phyloP scores from a whole-genome alignment of 352 stramenopile species.

The Bremia lactucae region DNA sequence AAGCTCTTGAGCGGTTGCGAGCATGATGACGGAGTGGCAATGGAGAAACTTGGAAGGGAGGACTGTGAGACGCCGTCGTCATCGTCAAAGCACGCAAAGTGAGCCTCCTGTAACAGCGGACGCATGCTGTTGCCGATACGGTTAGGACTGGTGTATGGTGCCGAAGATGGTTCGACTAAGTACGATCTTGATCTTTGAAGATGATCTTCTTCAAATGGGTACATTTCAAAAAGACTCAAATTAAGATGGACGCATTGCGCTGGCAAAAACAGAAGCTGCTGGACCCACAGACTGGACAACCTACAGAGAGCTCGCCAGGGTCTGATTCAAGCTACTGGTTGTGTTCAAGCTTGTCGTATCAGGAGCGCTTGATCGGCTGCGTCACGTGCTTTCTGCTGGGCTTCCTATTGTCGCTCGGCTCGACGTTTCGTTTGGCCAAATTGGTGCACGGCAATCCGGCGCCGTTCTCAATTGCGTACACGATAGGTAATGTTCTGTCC shows the following conservation, averaged over 20 bases:
- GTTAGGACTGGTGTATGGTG: slow-evolving; percentile 10
- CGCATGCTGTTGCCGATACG: slow-evolving; percentile 9
- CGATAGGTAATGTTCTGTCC: slow-evolving; percentile 75
- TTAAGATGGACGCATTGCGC: slow-evolving; percentile 59
- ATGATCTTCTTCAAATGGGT: too few relatives aligned
- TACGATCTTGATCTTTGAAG: slow-evolving; percentile 3
- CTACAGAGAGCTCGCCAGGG: slow-evolving; percentile 18
- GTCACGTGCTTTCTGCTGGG: slow-evolving; percentile 71
- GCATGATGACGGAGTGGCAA: slow-evolving; percentile 23
- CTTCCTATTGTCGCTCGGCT: slow-evolving; percentile 75
- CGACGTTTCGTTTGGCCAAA: slow-evolving; percentile 66
- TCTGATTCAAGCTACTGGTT: slow-evolving; percentile 27
- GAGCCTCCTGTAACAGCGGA: slow-evolving; percentile 48
- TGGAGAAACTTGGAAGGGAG: slow-evolving; percentile 19
- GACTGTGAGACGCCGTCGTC: slow-evolving; percentile 20
- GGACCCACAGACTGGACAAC: slow-evolving; percentile 42
- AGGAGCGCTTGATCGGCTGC: slow-evolving; percentile 76
- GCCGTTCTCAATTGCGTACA: slow-evolving; percentile 80
- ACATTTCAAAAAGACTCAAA: too few relatives aligned
- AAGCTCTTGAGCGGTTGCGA: slow-evolving; percentile 47
- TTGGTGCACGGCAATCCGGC: slow-evolving; percentile 65
- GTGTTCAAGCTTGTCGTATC: slow-evolving; percentile 71
- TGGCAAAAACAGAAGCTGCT: slow-evolving; percentile 74
- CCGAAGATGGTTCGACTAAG: neutral
- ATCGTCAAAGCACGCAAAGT: slow-evolving; percentile 68